Base-by-base conservation (phyloP, 106 monocot species). In the Alisma plantagoaquatica region DNA sequence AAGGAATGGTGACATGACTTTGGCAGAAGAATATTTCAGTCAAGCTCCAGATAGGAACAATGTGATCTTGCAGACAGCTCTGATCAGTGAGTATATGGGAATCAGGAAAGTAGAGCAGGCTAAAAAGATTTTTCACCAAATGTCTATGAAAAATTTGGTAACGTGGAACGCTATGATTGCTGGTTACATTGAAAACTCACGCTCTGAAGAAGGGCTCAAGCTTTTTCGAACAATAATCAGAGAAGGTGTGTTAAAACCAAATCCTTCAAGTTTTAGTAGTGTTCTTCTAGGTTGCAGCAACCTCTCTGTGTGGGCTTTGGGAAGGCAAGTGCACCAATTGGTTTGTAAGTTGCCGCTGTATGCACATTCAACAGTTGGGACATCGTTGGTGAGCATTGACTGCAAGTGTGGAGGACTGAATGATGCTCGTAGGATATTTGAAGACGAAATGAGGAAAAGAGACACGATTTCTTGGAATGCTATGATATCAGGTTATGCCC, bases 161-260 rank as follows among this genome's bases (percentile, higher is more conserved):
- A 60, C 74, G 21, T 87, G 86, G 86, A 87, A 87, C 74, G 81
- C 86, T 5, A 75, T 87, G 71, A 42, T 87, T 28, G 60, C 81
- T 12, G 86, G 86, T 1, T 81, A 68, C 25, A 45, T 87, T 19
- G 71, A 75, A 22, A 87, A 87, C 33, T 46, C 52, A 3, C 43
- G 42, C 18, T 27, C 81, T 0, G 79, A 79, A 61, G 57, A 64
- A 26, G 83, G 67, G 3, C 20, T 88, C 60, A 73, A 73, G 57
- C 54, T 76, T 20, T 82, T 88, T 53, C 48, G 23, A 59, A 53
- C 0, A 12, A 78, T 87, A 75, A 27, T 84, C 0, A 31, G 26
- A 0, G 32, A 29, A 6, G 12, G 14, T 9, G 58, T 41, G 9
- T 48, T 60, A 12, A 53, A 16, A 25, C 81, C 77, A 4, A 86